Percentiles rank a stretch among this genome's conserved stretches.
Evolutionary conservation across 768 basidiomycete genomes (phyloP).

Genomic region (Lentinula raphanica): DNA sequence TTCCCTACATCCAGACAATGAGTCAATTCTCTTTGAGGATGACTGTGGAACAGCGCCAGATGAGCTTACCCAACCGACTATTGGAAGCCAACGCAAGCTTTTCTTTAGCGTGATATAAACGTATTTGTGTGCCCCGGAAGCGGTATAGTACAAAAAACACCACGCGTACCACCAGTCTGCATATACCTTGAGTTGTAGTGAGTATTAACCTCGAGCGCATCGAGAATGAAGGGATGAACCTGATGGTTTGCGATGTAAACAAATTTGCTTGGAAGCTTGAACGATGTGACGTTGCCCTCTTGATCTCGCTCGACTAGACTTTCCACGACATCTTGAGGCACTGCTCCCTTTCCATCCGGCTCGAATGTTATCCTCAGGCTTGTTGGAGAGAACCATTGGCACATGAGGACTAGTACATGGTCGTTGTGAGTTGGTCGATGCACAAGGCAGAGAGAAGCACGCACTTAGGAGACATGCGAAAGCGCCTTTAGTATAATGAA

Average conservation of each 20-base stretch:
- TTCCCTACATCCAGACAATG: conserved; percentile 46
- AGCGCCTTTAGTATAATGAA: conserved; percentile 77
- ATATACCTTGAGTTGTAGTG: conserved; percentile 46
- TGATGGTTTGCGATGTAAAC: conserved; percentile 93
- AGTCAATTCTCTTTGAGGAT: neutral
- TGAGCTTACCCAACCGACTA: conserved; percentile 77
- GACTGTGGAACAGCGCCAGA: neutral
- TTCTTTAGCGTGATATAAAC: conserved; percentile 92
- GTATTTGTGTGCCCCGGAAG: conserved; percentile 56
- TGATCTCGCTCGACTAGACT: conserved; percentile 50
- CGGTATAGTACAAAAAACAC: conserved; percentile 71
- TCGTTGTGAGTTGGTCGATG: conserved; percentile 1
- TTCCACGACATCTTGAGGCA: conserved; percentile 56
- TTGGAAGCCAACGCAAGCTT: conserved; percentile 78
- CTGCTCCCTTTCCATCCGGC: conserved; percentile 56
- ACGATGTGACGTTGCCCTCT: conserved; percentile 48
- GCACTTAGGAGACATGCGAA: conserved; percentile 72
- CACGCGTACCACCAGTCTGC: conserved; percentile 88
- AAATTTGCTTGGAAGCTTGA: conserved; percentile 73
- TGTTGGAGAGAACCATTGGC: conserved; percentile 79
- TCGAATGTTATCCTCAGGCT: conserved; percentile 70
- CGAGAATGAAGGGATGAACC: conserved; percentile 34
- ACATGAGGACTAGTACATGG: conserved; percentile 57
- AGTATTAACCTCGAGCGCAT: neutral
- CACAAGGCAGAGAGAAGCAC: conserved; percentile 19